These are phyloP conservation scores for Circinella umbellata DNA, from an alignment of 371 early-diverging fungal species.

Conservation along the genomic window DNA sequence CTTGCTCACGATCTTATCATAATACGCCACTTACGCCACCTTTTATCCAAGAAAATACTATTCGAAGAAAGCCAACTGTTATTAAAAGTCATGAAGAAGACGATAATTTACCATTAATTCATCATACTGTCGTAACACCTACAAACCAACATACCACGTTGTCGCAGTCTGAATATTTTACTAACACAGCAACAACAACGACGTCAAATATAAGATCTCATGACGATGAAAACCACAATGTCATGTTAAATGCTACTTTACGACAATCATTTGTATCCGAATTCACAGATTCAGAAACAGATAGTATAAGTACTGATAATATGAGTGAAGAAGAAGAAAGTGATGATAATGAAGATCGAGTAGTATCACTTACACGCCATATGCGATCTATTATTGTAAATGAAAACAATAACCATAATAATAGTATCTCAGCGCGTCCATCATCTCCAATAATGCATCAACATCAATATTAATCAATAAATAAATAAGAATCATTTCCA, in stretches of 20 bases:
- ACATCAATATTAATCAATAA: too few species aligned
- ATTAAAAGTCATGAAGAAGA: constrained; percentile 12
- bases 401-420: neutral
- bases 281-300: constrained; percentile 1
- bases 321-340: neutral
- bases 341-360: constrained; percentile 6
- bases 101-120: constrained; percentile 13
- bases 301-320: neutral
- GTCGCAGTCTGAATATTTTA: constrained; percentile 3
- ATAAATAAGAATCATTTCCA: too few species aligned
- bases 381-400: constrained; percentile 12
- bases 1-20: constrained; percentile 1
- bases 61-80: neutral
- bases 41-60: neutral
- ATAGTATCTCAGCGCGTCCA: neutral
- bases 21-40: constrained; percentile 6
- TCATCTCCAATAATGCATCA: neutral
- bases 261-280: constrained; percentile 10
- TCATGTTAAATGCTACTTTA: neutral
- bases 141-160: constrained; percentile 2
- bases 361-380: constrained; percentile 13
- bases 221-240: neutral
- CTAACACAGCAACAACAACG: too few species aligned
- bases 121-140: neutral
- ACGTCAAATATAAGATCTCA: neutral